Conservation (phyloP, 2,329 filamentous ascomycete species). For the Metarhizium anisopliae region DNA sequence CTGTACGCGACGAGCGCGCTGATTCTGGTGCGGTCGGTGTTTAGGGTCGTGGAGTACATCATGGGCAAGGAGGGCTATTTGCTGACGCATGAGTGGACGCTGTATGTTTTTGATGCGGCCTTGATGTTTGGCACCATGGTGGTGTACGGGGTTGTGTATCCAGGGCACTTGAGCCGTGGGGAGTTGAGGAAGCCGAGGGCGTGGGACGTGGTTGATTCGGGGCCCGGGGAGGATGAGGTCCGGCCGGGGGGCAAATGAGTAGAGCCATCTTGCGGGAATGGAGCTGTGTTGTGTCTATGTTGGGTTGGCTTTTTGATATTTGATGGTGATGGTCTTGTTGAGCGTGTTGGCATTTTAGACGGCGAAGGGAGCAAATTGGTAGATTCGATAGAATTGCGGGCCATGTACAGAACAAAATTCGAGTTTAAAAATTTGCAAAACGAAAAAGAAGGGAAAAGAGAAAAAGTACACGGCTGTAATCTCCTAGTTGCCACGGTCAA, state of each 20-base stretch:
- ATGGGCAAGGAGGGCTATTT: constrained; percentile 31
- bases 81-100: constrained; percentile 28
- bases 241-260: background rate
- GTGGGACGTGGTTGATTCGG: constrained; percentile 3
- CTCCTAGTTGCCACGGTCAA: background rate
- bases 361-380: too few relatives aligned
- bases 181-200: constrained; percentile 1
- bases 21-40: constrained; percentile 35
- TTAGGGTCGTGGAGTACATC: constrained; percentile 39
- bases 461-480: too few relatives aligned
- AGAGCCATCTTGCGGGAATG: background rate
- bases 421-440: too few relatives aligned
- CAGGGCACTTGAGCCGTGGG: constrained; percentile 5
- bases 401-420: too few relatives aligned
- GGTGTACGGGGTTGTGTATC: constrained; percentile 13
- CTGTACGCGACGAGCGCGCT: constrained; percentile 28
- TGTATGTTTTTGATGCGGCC: constrained; percentile 33
- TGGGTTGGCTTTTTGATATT: too few relatives aligned
- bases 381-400: too few relatives aligned
- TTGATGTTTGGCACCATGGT: constrained; percentile 15
- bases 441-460: too few relatives aligned
- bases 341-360: too few relatives aligned
- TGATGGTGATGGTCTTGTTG: background rate
- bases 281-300: too few relatives aligned
- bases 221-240: background rate